These are phyloP conservation scores for Ogataea salicorniae DNA, from an alignment of 805 yeast genomes.

Conservation along the genomic window DNA sequence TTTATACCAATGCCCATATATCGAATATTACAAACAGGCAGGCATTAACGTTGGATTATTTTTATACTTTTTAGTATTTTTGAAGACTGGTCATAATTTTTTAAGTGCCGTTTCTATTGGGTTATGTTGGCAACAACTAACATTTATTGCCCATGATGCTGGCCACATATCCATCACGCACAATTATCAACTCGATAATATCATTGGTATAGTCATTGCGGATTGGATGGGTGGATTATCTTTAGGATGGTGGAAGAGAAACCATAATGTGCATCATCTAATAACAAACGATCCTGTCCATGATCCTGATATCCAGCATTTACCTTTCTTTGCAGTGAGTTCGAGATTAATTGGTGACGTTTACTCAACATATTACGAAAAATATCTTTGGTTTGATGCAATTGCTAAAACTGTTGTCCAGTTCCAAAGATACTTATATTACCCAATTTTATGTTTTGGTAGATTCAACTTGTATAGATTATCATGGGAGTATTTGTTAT, in stretches of 20 bases:
- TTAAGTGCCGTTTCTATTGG: constrained; percentile 66
- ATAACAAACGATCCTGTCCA: constrained; percentile 91
- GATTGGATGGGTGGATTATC: constrained; percentile 84
- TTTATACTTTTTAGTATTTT: constrained; percentile 42
- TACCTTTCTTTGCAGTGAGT: constrained; percentile 87
- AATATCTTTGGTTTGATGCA: constrained; percentile 60
- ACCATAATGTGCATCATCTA: constrained; percentile 89
- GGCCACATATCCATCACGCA: constrained; percentile 85
- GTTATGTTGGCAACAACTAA: constrained; percentile 82
- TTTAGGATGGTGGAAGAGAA: constrained; percentile 92
- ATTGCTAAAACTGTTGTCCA: constrained; percentile 55
- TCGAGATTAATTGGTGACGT: constrained; percentile 61
- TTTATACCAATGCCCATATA: constrained; percentile 66
- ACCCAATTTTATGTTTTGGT: constrained; percentile 76
- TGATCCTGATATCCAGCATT: constrained; percentile 91
- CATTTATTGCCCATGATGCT: constrained; percentile 86
- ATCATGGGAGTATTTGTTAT: constrained; percentile 70
- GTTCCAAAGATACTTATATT: constrained; percentile 65
- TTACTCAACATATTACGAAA: constrained; percentile 77
- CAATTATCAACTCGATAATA: constrained; percentile 67
- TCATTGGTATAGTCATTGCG: constrained; percentile 69
- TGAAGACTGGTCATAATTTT: constrained; percentile 40
- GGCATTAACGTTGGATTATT: constrained; percentile 55
- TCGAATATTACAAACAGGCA: constrained; percentile 66
- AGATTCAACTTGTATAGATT: constrained; percentile 79